phyloP scores from a whole-genome alignment of 2,329 filamentous ascomycete genomes.

The Chaetothyriales sp. region DNA sequence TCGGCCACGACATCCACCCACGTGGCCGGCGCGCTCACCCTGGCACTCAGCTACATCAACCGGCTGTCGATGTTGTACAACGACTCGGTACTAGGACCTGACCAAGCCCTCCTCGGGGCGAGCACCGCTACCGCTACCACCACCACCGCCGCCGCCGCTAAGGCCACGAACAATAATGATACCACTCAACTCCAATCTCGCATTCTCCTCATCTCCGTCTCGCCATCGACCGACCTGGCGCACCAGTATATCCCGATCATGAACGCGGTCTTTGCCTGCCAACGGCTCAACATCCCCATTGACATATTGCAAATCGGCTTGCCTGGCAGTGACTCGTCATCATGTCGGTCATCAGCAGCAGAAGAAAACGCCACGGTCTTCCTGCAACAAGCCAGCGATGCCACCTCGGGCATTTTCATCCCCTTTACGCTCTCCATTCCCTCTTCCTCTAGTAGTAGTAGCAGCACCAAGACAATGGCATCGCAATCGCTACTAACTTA shows the following conservation, averaged over 20 bases:
- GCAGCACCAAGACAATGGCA: constrained; percentile 23
- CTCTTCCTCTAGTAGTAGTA: neutral
- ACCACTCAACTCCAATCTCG: constrained; percentile 52
- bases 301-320: constrained; percentile 65
- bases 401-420: constrained; percentile 58
- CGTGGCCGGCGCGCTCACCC: constrained; percentile 78
- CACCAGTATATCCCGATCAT: constrained; percentile 95
- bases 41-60: constrained; percentile 82
- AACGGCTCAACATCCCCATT: constrained; percentile 74
- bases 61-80: constrained; percentile 57
- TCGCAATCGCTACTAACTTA: constrained; percentile 73
- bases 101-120: constrained; percentile 3
- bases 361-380: constrained; percentile 52
- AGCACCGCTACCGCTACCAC: constrained; percentile 26
- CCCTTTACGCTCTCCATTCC: constrained; percentile 25
- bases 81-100: constrained; percentile 37
- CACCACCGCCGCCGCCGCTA: constrained; percentile 11
- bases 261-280: constrained; percentile 94
- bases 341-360: neutral
- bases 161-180: constrained; percentile 15
- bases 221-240: constrained; percentile 72
- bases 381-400: constrained; percentile 76
- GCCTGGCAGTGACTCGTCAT: constrained; percentile 1
- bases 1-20: constrained; percentile 61
- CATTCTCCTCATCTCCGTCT: constrained; percentile 82